These are phyloP conservation scores for Cercospora sp. DNA, from an alignment of 2,329 filamentous ascomycete genomes.

Conservation along the genomic window DNA sequence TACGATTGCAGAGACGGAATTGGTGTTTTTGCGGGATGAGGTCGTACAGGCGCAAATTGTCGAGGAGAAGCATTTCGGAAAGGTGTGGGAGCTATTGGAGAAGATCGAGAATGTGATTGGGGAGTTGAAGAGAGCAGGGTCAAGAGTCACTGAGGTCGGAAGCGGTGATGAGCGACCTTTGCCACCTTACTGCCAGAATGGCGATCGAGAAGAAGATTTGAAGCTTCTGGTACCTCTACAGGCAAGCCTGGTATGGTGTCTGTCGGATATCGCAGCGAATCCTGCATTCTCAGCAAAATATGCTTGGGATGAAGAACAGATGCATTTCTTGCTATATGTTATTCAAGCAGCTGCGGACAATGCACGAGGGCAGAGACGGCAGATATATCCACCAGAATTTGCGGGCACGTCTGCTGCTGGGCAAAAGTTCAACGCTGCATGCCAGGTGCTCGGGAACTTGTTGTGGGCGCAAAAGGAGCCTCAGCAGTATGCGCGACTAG, in stretches of 20 bases:
- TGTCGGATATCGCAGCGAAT: constrained; percentile 35
- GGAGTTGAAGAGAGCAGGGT: constrained; percentile 1
- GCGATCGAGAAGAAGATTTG: constrained; percentile 1
- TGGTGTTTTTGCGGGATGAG: constrained; percentile 32
- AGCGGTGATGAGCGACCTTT: constrained; percentile 6
- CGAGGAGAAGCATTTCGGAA: constrained; percentile 12
- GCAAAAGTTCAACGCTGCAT: constrained; percentile 27
- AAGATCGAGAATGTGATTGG: constrained; percentile 3
- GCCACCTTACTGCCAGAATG: not conserved
- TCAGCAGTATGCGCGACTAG: constrained; percentile 16
- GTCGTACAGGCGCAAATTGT: constrained; percentile 28
- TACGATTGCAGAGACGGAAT: constrained; percentile 28
- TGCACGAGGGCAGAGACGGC: not conserved
- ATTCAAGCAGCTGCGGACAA: constrained; percentile 7
- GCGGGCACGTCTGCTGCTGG: not conserved
- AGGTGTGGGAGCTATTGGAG: constrained; percentile 30
- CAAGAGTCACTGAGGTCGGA: not conserved
- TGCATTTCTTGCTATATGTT: not conserved
- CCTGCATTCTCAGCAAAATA: constrained; percentile 25
- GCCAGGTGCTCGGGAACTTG: constrained; percentile 36
- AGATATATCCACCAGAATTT: not conserved
- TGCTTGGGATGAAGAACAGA: constrained; percentile 4
- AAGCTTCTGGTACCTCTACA: constrained; percentile 14
- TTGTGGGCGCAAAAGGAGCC: constrained; percentile 23
- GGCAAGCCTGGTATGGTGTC: constrained; percentile 34